Conservation (phyloP, 257 asterid genomes). For the Hygrophila difformis region DNA sequence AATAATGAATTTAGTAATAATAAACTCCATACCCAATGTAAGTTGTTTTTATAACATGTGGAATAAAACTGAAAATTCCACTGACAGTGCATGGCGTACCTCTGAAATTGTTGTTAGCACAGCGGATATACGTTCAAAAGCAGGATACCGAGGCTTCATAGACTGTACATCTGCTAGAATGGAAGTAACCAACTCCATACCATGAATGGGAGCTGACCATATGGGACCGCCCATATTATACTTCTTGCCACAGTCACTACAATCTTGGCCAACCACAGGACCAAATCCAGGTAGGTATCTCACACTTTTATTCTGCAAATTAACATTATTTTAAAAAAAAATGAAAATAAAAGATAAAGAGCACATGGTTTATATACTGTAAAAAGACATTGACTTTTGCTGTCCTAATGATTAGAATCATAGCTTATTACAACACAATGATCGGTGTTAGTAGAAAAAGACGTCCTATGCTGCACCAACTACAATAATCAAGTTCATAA, state of each 20-base stretch:
- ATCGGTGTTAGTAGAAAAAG: too few species aligned
- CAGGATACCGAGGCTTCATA: constrained; percentile 69
- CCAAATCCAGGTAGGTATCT: constrained; percentile 93
- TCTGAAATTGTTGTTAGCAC: constrained; percentile 87
- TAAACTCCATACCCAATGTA: too few species aligned
- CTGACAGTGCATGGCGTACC: constrained; percentile 32
- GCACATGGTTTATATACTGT: too few species aligned
- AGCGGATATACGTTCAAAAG: constrained; percentile 71
- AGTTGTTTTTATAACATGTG: too few species aligned
- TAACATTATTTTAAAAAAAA: too few species aligned
- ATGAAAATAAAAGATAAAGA: neutral
- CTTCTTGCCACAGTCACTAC: constrained; percentile 90
- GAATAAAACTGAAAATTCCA: neutral
- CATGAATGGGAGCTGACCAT: constrained; percentile 98
- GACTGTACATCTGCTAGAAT: constrained; percentile 65
- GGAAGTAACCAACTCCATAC: constrained; percentile 81
- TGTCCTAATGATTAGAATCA: too few species aligned
- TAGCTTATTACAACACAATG: too few species aligned
- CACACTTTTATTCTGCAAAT: constrained; percentile 67
- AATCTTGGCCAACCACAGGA: constrained; percentile 76
- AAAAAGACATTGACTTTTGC: too few species aligned
- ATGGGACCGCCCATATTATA: constrained; percentile 98
- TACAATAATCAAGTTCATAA: too few species aligned
- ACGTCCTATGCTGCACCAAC: too few species aligned
- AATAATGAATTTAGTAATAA: too few species aligned